phyloP scores from a whole-genome alignment of 1,284 basidiomycete species.

The Melampsora americana region DNA sequence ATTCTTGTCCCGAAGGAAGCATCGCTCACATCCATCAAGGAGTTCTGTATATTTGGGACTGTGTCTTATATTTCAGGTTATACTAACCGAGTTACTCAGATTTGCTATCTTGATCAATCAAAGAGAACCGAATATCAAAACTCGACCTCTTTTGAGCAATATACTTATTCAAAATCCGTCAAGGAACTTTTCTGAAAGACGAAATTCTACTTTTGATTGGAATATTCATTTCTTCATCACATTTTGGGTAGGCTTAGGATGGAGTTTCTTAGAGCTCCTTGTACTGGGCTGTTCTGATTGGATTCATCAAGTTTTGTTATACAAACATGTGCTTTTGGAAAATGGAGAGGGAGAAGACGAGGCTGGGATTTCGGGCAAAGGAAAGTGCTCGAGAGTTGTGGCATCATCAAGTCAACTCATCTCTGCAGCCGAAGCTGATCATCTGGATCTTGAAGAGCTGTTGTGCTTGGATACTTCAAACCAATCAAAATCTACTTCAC shows the following conservation, averaged over 20 bases:
- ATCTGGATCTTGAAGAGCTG: too few species aligned
- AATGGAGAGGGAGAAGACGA: too few species aligned
- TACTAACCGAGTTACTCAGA: neutral
- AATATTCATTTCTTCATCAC: neutral
- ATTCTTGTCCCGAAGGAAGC: neutral
- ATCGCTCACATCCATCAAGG: neutral
- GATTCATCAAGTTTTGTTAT: neutral
- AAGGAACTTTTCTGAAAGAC: neutral
- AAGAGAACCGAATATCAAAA: neutral
- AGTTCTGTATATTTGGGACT: neutral
- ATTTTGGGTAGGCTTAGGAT: neutral
- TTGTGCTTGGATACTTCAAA: too few species aligned
- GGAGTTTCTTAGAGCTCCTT: neutral
- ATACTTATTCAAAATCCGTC: neutral
- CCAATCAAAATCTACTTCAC: too few species aligned
- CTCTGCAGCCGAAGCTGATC: too few species aligned
- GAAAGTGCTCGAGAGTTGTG: too few species aligned
- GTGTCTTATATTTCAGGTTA: neutral
- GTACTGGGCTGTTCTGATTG: neutral
- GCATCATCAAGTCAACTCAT: too few species aligned
- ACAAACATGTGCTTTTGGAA: neutral
- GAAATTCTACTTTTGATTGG: neutral
- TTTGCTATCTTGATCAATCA: neutral
- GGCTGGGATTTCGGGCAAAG: too few species aligned
- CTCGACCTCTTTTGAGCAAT: neutral